Percentiles rank a stretch among this genome's conserved stretches.
These are phyloP conservation scores for Candida taoyuanica DNA, from an alignment of 805 yeast species.

Conservation along the genomic window DNA sequence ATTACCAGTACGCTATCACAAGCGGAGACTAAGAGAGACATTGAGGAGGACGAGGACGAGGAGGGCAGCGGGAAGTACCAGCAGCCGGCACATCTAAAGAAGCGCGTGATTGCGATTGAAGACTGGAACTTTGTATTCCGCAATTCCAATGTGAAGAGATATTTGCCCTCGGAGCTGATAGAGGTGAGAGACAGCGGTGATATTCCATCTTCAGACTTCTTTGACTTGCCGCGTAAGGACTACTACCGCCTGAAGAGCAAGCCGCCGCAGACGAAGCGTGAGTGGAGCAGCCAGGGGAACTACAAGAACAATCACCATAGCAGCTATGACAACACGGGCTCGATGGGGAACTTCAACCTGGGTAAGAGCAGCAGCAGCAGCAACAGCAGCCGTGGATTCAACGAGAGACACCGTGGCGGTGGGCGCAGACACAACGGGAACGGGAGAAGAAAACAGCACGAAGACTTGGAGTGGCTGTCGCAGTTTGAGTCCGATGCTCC, in stretches of 20 bases:
- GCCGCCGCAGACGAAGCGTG: conserved; percentile 13
- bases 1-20: conserved; percentile 1
- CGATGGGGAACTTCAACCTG: conserved; percentile 29
- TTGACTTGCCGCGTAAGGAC: conserved; percentile 21
- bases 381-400: conserved; percentile 7
- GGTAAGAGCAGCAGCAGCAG: conserved; percentile 10
- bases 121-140: conserved; percentile 19
- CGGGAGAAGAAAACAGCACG: conserved; percentile 11
- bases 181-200: conserved; percentile 14
- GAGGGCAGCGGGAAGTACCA: conserved; percentile 10
- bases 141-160: conserved; percentile 15
- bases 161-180: conserved; percentile 21
- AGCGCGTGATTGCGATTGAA: conserved; percentile 16
- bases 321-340: conserved; percentile 22
- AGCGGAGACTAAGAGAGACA: conserved; percentile 5
- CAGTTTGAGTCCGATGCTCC: conserved; percentile 23
- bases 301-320: conserved; percentile 6
- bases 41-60: conserved; percentile 1
- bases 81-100: conserved; percentile 9
- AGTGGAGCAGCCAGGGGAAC: conserved; percentile 10
- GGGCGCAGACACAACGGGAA: conserved; percentile 11
- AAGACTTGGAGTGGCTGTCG: conserved; percentile 21
- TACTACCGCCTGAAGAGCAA: conserved; percentile 22
- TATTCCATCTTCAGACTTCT: conserved; percentile 13
- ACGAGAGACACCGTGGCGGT: conserved; percentile 9